Base-by-base conservation (phyloP, 176 grass and related monocot species). In the Oryza glumipatula region DNA sequence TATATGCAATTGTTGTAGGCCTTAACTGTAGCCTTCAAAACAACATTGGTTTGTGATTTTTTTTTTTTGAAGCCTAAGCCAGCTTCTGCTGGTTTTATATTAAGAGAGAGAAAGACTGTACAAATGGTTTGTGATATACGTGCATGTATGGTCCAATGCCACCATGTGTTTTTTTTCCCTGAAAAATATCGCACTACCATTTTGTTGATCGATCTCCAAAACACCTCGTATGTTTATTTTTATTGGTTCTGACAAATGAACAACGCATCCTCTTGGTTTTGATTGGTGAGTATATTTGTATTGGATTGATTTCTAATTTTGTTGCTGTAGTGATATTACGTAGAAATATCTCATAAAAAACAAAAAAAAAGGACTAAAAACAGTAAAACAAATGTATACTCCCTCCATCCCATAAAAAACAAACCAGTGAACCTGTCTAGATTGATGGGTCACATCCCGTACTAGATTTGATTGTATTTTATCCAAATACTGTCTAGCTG, bases 21-120 rank as follows among this genome's bases (percentile, higher is more conserved):
- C 16, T 49, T 39, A 11, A 77, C 72, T 81, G 58, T 47, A 88
- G 68, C 46, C 61, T 68, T 84, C 60, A 74, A 70, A 56, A 13
- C 63, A 61, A 77, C 32, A 45, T 86, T 77, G 46, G 33, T 3
- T 38, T 56, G 28, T 28, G 28, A 28, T 28, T 28, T 28, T 28
- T 28, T 28, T 28, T 28, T 28, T 28, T 28, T 28, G 28, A 28
- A 28, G 28, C 28, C 28, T 28, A 28, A 28, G 28, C 28, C 28
- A 28, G 28, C 28, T 28, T 28, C 28, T 28, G 28, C 28, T 28
- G 28, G 28, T 28, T 28, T 28, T 28, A 28, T 28, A 28, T 28
- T 28, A 28, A 28, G 28, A 28, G 28, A 28, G 28, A 28, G 28
- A 28, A 28, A 28, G 28, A 28, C 28, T 28, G 28, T 28, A 28